Evolutionary conservation across 495 filamentous ascomycete species (phyloP).

Genomic region (Penicillium flavigenum): DNA sequence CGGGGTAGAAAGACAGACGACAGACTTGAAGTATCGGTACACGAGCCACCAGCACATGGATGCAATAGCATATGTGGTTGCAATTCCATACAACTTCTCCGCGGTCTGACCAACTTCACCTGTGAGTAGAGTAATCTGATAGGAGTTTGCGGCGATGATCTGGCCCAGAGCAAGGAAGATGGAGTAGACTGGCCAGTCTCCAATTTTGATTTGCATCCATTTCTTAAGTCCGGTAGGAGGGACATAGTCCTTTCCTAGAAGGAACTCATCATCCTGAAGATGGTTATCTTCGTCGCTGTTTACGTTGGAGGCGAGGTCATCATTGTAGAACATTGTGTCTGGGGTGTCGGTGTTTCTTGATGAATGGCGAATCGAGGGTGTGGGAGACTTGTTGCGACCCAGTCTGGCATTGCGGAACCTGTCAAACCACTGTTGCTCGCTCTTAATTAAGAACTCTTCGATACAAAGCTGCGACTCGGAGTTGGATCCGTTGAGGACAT

Average conservation of each 20-base stretch:
- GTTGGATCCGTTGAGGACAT: slow-evolving; percentile 55
- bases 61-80: slow-evolving; percentile 60
- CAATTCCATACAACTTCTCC: slow-evolving; percentile 64
- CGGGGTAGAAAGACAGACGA: slow-evolving; percentile 57
- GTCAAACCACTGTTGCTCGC: slow-evolving; percentile 69
- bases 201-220: slow-evolving; percentile 46
- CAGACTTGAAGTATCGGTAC: slow-evolving; percentile 61
- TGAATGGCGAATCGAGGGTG: slow-evolving; percentile 42
- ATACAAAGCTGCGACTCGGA: slow-evolving; percentile 62
- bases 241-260: slow-evolving; percentile 63
- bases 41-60: slow-evolving; percentile 65
- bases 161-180: slow-evolving; percentile 65
- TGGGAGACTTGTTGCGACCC: slow-evolving; percentile 47
- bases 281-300: slow-evolving; percentile 29
- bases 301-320: slow-evolving; percentile 31
- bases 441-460: slow-evolving; percentile 63
- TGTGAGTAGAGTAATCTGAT: slow-evolving; percentile 68
- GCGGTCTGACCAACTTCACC: slow-evolving; percentile 63
- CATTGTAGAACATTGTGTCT: slow-evolving; percentile 34
- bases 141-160: slow-evolving; percentile 68
- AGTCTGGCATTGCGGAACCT: slow-evolving; percentile 58
- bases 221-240: slow-evolving; percentile 64
- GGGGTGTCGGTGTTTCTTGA: slow-evolving; percentile 34
- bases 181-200: slow-evolving; percentile 73
- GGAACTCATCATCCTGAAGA: slow-evolving; percentile 51